Percentiles rank a stretch among this genome's conserved stretches.
Conservation (phyloP, 2,329 filamentous ascomycete species). For the Trichoderma afroharzianum region DNA sequence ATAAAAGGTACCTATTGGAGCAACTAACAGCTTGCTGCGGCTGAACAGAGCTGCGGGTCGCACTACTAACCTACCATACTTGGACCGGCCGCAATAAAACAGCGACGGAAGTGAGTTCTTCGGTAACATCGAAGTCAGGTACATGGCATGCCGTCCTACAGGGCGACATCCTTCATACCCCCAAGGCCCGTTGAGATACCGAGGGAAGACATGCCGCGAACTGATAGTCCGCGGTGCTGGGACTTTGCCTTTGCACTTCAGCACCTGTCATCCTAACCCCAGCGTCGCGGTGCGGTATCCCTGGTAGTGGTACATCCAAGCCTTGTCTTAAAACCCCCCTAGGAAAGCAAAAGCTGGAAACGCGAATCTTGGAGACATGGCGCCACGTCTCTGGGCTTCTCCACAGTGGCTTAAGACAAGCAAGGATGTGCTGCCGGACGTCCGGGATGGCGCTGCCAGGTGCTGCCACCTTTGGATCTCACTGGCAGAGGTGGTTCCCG, state of each 20-base stretch:
- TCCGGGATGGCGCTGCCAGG: conserved; percentile 10
- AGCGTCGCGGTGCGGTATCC: neutral
- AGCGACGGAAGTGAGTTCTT: neutral
- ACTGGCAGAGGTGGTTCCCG: conserved; percentile 4
- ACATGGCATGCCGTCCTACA: neutral
- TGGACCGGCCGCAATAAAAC: neutral
- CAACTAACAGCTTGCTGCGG: neutral
- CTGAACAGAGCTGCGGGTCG: neutral
- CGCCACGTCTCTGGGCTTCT: conserved; percentile 4
- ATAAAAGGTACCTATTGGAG: neutral
- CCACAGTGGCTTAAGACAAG: conserved; percentile 16
- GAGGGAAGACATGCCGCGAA: neutral
- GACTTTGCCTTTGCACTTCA: neutral
- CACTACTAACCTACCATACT: neutral
- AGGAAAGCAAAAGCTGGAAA: neutral
- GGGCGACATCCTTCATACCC: neutral
- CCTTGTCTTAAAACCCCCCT: neutral
- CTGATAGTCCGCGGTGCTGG: neutral
- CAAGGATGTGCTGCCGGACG: conserved; percentile 5
- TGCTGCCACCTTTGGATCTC: conserved; percentile 8
- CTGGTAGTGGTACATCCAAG: neutral
- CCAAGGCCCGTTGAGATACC: neutral
- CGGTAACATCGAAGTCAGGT: neutral
- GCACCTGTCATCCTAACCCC: neutral
- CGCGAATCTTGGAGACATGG: conserved; percentile 15